Base-by-base conservation (phyloP, 345 rosid species). In the Crucihimalaya himalaica region DNA sequence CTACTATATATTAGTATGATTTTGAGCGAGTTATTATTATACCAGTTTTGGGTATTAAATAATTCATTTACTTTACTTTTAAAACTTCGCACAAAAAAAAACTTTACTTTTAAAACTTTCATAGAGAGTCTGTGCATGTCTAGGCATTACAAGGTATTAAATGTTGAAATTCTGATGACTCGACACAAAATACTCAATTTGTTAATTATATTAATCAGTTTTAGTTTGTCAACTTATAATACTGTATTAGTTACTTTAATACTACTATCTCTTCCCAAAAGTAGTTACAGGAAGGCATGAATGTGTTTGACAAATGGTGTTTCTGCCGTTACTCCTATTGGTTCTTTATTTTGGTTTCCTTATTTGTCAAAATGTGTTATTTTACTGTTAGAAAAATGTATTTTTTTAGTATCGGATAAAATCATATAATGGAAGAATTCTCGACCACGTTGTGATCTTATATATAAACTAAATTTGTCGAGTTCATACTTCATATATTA, bases 221-320 rank as follows among this genome's bases (percentile, higher is more conserved):
- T 35, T 37, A 37, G 29, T 32, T 57, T 57, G 40, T 57, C 25
- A 57, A 57, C 28, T 59, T 59, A 20, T 37, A 20, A 37, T 59
- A 59, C 7, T n/a, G n/a, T 40, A 13, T 19, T 11, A 34, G 34
- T 58, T 64, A 43, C 8, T 54, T 51, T 74, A 18, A 19, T 58
- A 48, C 15, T 56, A 47, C 42, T 23, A n/a, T 43, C 13, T 55
- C 21, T 55, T 56, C 6, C 43, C 63, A 43, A 56, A 42, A 43
- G 16, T 56, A 46, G 66, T 57, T 64, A 50, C 55, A 64, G 35
- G 34, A 73, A 64, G 71, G 58, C 65, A 54, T 54, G 77, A 64
- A 16, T 64, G 23, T 64, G 64, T 46, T 65, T 64, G 66, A 73
- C 51, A 65, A 73, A 34, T 64, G 42, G 70, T 15, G 77, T 73